Evolutionary conservation across 1,139 yeast genomes (phyloP).

Genomic region (Kluyveromyces marxianus): DNA sequence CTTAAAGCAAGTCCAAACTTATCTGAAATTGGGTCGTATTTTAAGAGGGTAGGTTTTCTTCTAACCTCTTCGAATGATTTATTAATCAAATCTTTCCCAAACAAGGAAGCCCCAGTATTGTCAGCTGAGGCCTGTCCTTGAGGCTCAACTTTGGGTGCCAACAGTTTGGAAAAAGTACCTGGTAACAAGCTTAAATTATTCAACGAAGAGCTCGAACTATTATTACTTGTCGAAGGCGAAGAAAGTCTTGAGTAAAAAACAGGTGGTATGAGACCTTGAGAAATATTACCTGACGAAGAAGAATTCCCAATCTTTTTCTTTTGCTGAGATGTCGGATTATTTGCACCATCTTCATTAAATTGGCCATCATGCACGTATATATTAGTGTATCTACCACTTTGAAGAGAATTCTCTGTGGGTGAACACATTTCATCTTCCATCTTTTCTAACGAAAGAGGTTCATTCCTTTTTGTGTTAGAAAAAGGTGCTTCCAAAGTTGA

Average conservation of each 20-base stretch:
- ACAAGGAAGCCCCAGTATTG: slow-evolving; percentile 10
- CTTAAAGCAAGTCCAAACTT: slow-evolving; percentile 20
- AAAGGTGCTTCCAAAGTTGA: slow-evolving; percentile 21
- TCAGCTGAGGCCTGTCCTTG: slow-evolving; percentile 4
- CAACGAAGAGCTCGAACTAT: slow-evolving; percentile 26
- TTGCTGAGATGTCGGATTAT: slow-evolving; percentile 4
- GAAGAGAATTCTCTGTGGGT: slow-evolving; percentile 9
- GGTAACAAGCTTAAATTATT: slow-evolving; percentile 18
- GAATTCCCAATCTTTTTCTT: slow-evolving; percentile 12
- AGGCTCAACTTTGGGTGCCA: slow-evolving; percentile 1
- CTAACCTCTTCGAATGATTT: slow-evolving; percentile 27
- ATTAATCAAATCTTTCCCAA: slow-evolving; percentile 23
- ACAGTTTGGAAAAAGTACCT: slow-evolving; percentile 14
- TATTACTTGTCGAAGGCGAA: slow-evolving; percentile 27
- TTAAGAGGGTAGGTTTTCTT: slow-evolving; percentile 15
- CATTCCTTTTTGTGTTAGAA: slow-evolving; percentile 2
- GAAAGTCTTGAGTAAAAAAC: slow-evolving; percentile 30
- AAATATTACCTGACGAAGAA: slow-evolving; percentile 6
- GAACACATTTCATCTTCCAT: slow-evolving; percentile 14
- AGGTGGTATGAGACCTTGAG: slow-evolving; percentile 28
- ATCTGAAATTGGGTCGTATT: slow-evolving; percentile 16
- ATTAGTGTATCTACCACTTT: slow-evolving; percentile 21
- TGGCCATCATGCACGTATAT: slow-evolving; percentile 31
- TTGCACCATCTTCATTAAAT: slow-evolving; percentile 14
- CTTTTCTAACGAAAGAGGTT: slow-evolving; percentile 8